A percentile compares a stretch with the other conserved stretches of the same genome.
Conservation (phyloP, 768 basidiomycete species). For the Lentinula sp. region DNA sequence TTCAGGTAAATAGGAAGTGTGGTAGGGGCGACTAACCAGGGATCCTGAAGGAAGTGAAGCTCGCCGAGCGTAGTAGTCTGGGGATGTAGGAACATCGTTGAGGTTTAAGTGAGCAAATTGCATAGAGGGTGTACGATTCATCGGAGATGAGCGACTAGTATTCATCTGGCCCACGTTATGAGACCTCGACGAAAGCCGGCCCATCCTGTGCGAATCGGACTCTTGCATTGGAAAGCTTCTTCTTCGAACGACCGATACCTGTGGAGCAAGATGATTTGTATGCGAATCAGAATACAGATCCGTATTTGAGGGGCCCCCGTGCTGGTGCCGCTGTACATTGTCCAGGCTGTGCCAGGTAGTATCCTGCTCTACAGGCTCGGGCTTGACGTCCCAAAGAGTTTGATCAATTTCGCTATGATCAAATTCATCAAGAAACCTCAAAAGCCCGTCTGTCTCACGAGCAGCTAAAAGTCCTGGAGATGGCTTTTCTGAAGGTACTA, state of each 20-base stretch:
- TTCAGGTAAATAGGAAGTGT: neutral
- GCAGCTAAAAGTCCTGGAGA: slow-evolving; percentile 75
- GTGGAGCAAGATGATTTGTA: slow-evolving; percentile 32
- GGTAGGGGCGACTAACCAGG: neutral
- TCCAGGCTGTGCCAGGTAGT: neutral
- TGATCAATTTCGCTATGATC: slow-evolving; percentile 52
- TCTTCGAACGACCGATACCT: slow-evolving; percentile 30
- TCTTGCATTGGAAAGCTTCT: slow-evolving; percentile 11
- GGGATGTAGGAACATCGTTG: slow-evolving; percentile 12
- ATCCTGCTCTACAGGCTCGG: slow-evolving; percentile 1
- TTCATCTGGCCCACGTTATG: neutral
- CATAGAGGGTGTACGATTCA: neutral
- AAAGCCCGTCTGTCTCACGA: slow-evolving; percentile 70
- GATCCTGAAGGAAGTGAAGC: slow-evolving; percentile 10
- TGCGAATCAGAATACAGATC: slow-evolving; percentile 45
- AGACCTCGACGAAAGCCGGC: neutral
- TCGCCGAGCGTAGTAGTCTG: slow-evolving; percentile 11
- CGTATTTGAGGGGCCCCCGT: slow-evolving; percentile 9
- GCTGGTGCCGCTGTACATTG: neutral
- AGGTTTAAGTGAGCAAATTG: slow-evolving; percentile 3
- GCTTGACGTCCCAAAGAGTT: slow-evolving; percentile 16
- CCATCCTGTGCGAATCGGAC: neutral
- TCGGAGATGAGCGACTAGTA: neutral
- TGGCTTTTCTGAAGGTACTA: slow-evolving; percentile 58
- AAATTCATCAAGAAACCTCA: slow-evolving; percentile 81